Evolutionary conservation across 768 basidiomycete genomes (phyloP).

Genomic region (Mrakia hoshinonis): DNA sequence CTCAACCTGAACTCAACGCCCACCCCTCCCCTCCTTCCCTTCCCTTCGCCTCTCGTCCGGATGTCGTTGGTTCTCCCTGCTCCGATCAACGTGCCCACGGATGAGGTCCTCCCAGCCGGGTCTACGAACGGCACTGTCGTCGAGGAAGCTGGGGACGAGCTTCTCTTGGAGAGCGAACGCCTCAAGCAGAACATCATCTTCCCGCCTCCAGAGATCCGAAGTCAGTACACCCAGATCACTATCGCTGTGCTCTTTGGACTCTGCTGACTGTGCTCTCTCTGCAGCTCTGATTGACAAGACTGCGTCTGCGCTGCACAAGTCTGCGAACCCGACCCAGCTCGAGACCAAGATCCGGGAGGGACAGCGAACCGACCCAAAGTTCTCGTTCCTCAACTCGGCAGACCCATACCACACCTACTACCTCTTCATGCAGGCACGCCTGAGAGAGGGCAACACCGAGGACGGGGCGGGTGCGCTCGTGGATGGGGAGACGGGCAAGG

Average conservation of each 20-base stretch:
- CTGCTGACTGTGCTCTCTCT: neutral
- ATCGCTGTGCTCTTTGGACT: neutral
- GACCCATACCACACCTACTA: constrained; percentile 99
- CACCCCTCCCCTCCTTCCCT: constrained; percentile 31
- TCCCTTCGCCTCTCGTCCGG: constrained; percentile 7
- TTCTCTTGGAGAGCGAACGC: constrained; percentile 42
- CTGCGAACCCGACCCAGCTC: constrained; percentile 84
- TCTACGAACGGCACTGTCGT: constrained; percentile 33
- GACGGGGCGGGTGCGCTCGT: constrained; percentile 48
- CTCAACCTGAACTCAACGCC: neutral
- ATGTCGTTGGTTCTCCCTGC: constrained; percentile 38
- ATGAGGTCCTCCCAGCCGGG: constrained; percentile 33
- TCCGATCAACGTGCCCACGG: constrained; percentile 37
- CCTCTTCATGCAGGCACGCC: constrained; percentile 48
- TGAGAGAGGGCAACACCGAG: constrained; percentile 41
- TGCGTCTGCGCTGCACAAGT: constrained; percentile 79
- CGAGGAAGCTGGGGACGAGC: constrained; percentile 44
- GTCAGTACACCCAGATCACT: constrained; percentile 45
- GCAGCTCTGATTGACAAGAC: constrained; percentile 92
- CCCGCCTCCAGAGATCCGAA: constrained; percentile 91
- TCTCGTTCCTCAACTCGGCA: constrained; percentile 91
- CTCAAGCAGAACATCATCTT: constrained; percentile 83
- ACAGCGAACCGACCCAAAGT: constrained; percentile 92
- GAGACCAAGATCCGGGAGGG: constrained; percentile 96
- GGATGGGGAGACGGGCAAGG: constrained; percentile 43